A percentile compares a stretch with the other conserved stretches of the same genome.
Evolutionary conservation across 345 rosid species (phyloP).

Genomic region (Jatropha curcas): DNA sequence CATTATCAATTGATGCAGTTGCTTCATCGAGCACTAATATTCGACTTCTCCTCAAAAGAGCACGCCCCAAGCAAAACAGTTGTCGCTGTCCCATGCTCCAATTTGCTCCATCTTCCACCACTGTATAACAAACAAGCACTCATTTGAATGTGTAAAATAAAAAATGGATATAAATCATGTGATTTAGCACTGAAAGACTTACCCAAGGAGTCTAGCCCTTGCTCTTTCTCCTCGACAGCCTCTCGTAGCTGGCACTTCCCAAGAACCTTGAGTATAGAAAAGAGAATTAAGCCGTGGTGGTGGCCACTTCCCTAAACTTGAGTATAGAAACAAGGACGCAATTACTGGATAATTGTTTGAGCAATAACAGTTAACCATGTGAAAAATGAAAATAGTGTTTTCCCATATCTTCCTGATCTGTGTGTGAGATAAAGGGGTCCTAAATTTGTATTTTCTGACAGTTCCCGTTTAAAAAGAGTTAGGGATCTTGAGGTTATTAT

Average conservation of each 20-base stretch:
- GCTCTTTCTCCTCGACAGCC: constrained; percentile 72
- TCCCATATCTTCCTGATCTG: constrained; percentile 93
- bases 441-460: constrained; percentile 85
- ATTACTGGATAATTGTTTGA: neutral
- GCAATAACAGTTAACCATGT: neutral
- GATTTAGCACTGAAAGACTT: neutral
- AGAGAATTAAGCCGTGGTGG: too few species aligned
- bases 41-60: constrained; percentile 80
- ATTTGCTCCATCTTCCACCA: constrained; percentile 86
- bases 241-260: constrained; percentile 84
- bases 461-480: constrained; percentile 91
- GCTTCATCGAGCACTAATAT: constrained; percentile 92
- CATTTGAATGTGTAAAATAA: constrained; percentile 1
- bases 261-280: constrained; percentile 51
- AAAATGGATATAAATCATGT: neutral
- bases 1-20: constrained; percentile 91
- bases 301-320: too few species aligned
- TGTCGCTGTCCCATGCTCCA: constrained; percentile 99
- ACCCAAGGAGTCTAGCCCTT: constrained; percentile 78
- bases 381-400: constrained; percentile 37
- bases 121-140: constrained; percentile 28
- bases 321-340: too few species aligned
- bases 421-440: constrained; percentile 77
- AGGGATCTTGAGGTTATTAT: constrained; percentile 95
- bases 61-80: constrained; percentile 85